Evolutionary conservation across 306 rosid species (phyloP), one percentile per base, ranked within the genome.

Genomic region (Morella rubra): DNA sequence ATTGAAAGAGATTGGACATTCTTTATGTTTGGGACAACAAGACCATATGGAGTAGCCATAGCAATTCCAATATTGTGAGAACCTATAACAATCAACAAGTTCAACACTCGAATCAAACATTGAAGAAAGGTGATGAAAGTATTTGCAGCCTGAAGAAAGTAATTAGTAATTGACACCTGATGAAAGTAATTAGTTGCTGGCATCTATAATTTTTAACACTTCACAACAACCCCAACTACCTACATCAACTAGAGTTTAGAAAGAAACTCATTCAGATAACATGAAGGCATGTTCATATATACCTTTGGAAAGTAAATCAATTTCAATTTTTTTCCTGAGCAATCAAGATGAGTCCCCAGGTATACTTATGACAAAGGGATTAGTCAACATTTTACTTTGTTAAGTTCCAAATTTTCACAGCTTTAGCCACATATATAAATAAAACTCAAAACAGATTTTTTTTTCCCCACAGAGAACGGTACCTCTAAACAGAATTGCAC

Each of bases 21-120:
- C 86, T 95, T 89, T 81, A 95, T 89, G 90, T 85, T 95, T 62
- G 97, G 99, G 71, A 95, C 99, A 72, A 91, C 99, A 68, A 95
- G 73, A 84, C 99, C 99, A 72, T 78, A 32, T 71, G 88, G 85
- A 51, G 99, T 92, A 47, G 96, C 97, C 93, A 92, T 92, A 67
- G 97, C 97, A 73, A 95, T 80, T 81, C 99, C 99, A 74, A 95
- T 83, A 72, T 92, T 95, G 81, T 92, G 99, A 8, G 97, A 87
- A 84, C 99, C 99, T 92, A 67, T 49, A 80, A 47, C 52, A 72
- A 74, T 46, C 71, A 70, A 79, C 60, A 75, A 73, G 8, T 75
- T 37, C 41, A 58, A 44, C 19, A 46, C 20, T 45, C n/a, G 69
- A 9, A 74, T 82, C 65, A 82, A 73, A 75, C 71, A n/a, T 51